Evolutionary conservation across 1,139 yeast genomes (phyloP).

Genomic region (Taphrina populina): DNA sequence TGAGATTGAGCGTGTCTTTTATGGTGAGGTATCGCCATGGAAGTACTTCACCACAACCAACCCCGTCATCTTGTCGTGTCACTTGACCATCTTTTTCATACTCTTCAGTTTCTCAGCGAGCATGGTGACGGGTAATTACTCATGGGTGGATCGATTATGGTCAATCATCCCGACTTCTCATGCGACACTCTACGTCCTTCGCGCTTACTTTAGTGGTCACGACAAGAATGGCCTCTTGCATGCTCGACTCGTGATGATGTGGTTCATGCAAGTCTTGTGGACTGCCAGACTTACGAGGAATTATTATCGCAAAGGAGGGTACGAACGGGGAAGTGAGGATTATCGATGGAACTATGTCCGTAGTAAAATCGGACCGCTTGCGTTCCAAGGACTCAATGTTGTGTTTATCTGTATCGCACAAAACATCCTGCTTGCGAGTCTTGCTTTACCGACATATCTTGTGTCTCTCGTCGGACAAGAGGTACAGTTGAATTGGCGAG

Average conservation of each 20-base stretch:
- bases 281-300: constrained; percentile 38
- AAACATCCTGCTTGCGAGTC: constrained; percentile 34
- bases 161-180: constrained; percentile 38
- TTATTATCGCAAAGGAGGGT: constrained; percentile 40
- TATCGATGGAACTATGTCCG: constrained; percentile 39
- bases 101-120: constrained; percentile 20
- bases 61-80: constrained; percentile 24
- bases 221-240: constrained; percentile 32
- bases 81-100: constrained; percentile 20
- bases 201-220: constrained; percentile 29
- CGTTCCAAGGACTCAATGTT: constrained; percentile 35
- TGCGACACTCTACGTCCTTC: constrained; percentile 33
- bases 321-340: constrained; percentile 38
- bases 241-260: constrained; percentile 34
- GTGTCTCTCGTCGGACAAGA: constrained; percentile 34
- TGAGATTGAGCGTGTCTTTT: constrained; percentile 15
- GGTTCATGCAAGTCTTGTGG: constrained; percentile 36
- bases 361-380: constrained; percentile 11
- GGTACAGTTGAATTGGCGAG: constrained; percentile 28
- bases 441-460: constrained; percentile 38
- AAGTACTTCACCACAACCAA: constrained; percentile 28
- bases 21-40: constrained; percentile 15
- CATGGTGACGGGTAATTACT: constrained; percentile 32
- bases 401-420: constrained; percentile 37
- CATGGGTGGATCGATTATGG: constrained; percentile 40